Evolutionary conservation across 1,284 basidiomycete species (phyloP).

Genomic region (Pascua guehoae): DNA sequence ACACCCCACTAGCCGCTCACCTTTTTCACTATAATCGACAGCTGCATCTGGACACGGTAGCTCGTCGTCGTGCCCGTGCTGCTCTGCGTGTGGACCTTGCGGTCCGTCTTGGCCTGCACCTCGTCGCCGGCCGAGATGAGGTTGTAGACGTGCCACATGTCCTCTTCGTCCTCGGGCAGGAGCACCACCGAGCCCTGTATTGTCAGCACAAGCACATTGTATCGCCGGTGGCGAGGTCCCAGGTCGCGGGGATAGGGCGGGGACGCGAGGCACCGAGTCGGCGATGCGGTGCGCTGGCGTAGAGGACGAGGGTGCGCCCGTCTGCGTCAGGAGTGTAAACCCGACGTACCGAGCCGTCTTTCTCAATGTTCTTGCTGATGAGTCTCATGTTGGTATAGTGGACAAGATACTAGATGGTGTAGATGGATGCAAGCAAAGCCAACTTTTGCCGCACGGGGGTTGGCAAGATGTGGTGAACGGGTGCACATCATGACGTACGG

Average conservation of each 20-base stretch:
- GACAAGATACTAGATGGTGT: not conserved
- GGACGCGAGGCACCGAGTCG: not conserved
- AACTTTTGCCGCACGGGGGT: not conserved
- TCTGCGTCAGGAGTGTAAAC: not conserved
- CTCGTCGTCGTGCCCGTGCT: slow-evolving; percentile 92
- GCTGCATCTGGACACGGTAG: slow-evolving; percentile 75
- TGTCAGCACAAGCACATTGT: not conserved
- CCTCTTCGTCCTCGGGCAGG: slow-evolving; percentile 90
- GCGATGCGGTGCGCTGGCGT: not conserved
- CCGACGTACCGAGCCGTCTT: slow-evolving; percentile 66
- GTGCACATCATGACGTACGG: too few species aligned
- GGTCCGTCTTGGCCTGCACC: slow-evolving; percentile 82
- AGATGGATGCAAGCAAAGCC: not conserved
- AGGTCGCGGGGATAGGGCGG: not conserved
- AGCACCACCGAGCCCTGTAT: slow-evolving; percentile 80
- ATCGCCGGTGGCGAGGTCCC: not conserved
- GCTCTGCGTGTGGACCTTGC: slow-evolving; percentile 69
- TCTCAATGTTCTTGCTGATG: slow-evolving; percentile 66
- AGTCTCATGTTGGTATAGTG: slow-evolving; percentile 57
- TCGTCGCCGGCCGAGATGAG: slow-evolving; percentile 85
- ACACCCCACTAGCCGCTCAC: slow-evolving; percentile 26
- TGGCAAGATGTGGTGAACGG: too few species aligned
- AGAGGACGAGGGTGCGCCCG: not conserved
- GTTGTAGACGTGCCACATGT: slow-evolving; percentile 99
- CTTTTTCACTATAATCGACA: slow-evolving; percentile 75